Base-by-base conservation (phyloP, 2,329 filamentous ascomycete species). In the Acrodontium crateriforme region DNA sequence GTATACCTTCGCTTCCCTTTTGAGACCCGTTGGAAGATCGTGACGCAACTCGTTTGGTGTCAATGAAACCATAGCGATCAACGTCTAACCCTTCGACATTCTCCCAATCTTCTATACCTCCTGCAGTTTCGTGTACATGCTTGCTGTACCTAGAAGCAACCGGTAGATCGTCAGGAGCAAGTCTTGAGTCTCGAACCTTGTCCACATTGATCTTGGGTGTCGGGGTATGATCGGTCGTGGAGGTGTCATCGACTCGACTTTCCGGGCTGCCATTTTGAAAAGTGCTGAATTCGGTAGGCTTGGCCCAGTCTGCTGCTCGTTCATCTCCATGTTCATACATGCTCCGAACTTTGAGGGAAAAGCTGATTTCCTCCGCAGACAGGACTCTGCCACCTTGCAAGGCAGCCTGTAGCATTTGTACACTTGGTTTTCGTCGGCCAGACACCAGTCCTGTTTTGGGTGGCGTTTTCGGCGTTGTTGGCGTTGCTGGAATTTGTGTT, bases 1-100 rank as follows among this genome's bases (percentile, higher is more conserved):
- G 69, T 15, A 74, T 55, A 16, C 43, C 43, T 3, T 46, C 34
- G 13, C 42, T 44, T 22, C 40, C 38, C 3, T 19, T 25, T 4
- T 43, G 27, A 3, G 32, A 39, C 16, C 34, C 27, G 8, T 29
- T 37, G 3, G 44, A 42, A 7, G 36, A 49, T 14, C 49, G 44
- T 4, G 58, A 56, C 6, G 43, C 35, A 9, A 39, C 36, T 32
- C 53, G 58, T 23, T 48, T 55, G 3, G 59, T 57, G 9, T 64
- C 47, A 35, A 77, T 76, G 51, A 77, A 77, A 7, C 72, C 72
- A 45, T 76, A 77, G 34, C 72, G 60, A 47, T 77, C 72, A 3
- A 76, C 69, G 36, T 74, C 64, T 9, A 56, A 64, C 5, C 60
- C 66, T 11, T 65, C 58, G 8, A 77, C 53, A 46, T 75, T 63